Percentiles rank a stretch among this genome's conserved stretches.
These are phyloP conservation scores for Xylariaceae sp. DNA, from an alignment of 2,329 filamentous ascomycete species.

Conservation along the genomic window DNA sequence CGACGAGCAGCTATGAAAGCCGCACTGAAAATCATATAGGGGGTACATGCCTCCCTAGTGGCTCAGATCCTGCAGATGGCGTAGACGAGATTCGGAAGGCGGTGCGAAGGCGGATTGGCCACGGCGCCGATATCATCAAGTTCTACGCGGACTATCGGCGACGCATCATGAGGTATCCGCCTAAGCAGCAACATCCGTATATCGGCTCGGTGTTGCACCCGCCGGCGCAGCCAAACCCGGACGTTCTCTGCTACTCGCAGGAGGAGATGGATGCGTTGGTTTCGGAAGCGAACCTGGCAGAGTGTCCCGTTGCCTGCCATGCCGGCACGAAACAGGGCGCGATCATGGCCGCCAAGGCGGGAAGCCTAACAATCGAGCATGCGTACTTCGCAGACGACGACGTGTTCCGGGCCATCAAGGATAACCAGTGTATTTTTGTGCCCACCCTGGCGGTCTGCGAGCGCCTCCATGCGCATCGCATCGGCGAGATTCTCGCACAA, in stretches of 20 bases:
- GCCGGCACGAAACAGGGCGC: slow-evolving; percentile 42
- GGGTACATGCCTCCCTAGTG: slow-evolving; percentile 37
- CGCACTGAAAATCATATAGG: slow-evolving; percentile 45
- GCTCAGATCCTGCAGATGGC: slow-evolving; percentile 48
- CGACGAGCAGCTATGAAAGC: slow-evolving; percentile 48
- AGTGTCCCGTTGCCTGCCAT: slow-evolving; percentile 46
- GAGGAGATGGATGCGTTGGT: slow-evolving; percentile 51
- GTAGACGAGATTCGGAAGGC: slow-evolving; percentile 44
- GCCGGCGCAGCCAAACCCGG: slow-evolving; percentile 42
- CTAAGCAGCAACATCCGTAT: slow-evolving; percentile 32
- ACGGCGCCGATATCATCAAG: slow-evolving; percentile 51
- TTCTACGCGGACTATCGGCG: slow-evolving; percentile 52
- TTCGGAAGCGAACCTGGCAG: slow-evolving; percentile 43
- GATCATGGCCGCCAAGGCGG: slow-evolving; percentile 45
- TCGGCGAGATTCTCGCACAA: slow-evolving; percentile 38
- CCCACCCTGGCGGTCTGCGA: slow-evolving; percentile 52
- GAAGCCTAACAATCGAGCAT: slow-evolving; percentile 48
- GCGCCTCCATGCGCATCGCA: slow-evolving; percentile 28
- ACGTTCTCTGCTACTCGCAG: slow-evolving; percentile 44
- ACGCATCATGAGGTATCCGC: slow-evolving; percentile 44
- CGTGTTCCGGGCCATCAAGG: slow-evolving; percentile 44
- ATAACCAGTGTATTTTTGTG: slow-evolving; percentile 47
- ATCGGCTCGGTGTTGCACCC: slow-evolving; percentile 34
- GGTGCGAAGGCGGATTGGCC: slow-evolving; percentile 46
- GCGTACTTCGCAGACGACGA: slow-evolving; percentile 40